phyloP scores from a whole-genome alignment of 2,329 filamentous ascomycete genomes.

The Triangularia setosa region DNA sequence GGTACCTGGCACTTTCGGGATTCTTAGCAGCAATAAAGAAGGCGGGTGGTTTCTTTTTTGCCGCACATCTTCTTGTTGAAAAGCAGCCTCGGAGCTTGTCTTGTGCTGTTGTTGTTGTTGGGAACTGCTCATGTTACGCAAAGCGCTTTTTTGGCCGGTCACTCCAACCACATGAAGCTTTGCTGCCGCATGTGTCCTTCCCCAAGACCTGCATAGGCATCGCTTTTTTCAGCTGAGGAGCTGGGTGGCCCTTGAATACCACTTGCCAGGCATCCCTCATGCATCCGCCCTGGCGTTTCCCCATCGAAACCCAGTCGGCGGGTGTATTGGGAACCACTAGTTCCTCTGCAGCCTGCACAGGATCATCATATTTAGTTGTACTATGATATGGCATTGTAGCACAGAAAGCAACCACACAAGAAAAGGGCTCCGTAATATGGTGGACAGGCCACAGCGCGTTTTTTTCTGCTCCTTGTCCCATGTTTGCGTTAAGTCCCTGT shows the following conservation, averaged over 20 bases:
- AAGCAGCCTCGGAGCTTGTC: neutral
- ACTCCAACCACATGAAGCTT: neutral
- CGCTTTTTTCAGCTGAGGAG: neutral
- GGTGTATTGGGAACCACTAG: constrained; percentile 3
- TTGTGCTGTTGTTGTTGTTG: neutral
- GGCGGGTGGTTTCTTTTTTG: neutral
- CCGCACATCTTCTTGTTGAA: neutral
- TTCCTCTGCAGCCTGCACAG: constrained; percentile 4
- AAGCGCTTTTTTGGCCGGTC: neutral
- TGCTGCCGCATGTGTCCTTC: neutral
- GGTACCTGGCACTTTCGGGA: neutral
- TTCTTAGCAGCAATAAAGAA: neutral
- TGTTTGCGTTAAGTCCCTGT: neutral
- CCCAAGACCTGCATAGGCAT: neutral
- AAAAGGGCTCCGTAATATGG: neutral
- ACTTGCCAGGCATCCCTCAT: neutral
- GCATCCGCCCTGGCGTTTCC: neutral
- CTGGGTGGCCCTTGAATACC: neutral
- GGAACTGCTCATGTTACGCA: neutral
- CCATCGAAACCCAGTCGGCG: neutral
- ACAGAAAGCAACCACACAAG: neutral
- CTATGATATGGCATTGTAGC: neutral
- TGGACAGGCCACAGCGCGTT: neutral
- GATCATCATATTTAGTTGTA: neutral
- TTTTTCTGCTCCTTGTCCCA: neutral